Evolutionary conservation across 495 filamentous ascomycete genomes (phyloP), one percentile per base, ranked within the genome.

Genomic region (Parmelia sp.): DNA sequence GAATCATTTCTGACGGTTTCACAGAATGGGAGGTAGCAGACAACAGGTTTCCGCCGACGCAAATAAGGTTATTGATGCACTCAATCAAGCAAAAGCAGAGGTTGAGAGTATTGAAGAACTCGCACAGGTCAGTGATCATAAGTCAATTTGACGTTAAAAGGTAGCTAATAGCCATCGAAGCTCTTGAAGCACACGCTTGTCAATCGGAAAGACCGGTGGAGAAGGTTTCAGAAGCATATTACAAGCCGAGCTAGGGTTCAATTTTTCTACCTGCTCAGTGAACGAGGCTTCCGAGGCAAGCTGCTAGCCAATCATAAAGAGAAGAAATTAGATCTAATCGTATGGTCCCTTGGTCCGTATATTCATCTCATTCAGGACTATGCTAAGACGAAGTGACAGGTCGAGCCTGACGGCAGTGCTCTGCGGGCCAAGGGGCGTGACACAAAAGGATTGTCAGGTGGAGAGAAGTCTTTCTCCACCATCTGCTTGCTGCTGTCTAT

Each of bases 391-490:
- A 47, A 58, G 55, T 64, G 49, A 53, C 49, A 86, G 83, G 82
- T 89, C 59, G 83, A 89, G 69, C 95, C 90, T 40, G 95, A 96
- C 73, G 87, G 86, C 72, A 92, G 86, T 15, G 78, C 74, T 57
- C 84, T 81, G 68, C 79, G 76, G 63, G 84, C 80, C 57, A 77
- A 79, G 37, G 93, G 88, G 27, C 84, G 93, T 39, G 87, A 87
- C 67, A 91, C 94, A 53, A 96, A 90, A 76, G 96, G 93, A 6
- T 79, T 99, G 12, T 96, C 90, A 10, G 94, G 94, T 56, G 94
- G 94, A 45, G 94, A 99, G 75, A 97, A 97, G 72, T 96, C 91
- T 0, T 99, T 97, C 77, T 95, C 92, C 1, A 94, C 92, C 17
- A 93, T 97, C 63, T 99, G 94, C 73, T 80, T 99, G 60, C 77